Conservation (phyloP, 371 early-diverging fungal species). For the Syncephalastrum contaminatum region DNA sequence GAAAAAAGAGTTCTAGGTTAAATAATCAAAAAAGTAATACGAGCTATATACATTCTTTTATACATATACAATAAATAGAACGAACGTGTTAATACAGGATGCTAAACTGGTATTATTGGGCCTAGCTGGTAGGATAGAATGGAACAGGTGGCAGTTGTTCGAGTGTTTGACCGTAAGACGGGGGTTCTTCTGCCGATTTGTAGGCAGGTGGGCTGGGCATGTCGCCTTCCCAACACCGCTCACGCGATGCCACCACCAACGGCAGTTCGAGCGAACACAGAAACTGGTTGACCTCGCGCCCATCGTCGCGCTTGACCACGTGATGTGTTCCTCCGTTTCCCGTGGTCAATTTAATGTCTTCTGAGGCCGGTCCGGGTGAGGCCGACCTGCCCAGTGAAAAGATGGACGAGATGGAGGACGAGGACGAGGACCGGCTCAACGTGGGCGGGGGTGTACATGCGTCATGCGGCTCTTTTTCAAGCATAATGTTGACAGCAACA, state of each 20-base stretch:
- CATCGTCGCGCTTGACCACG: neutral
- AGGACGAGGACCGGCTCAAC: slow-evolving; percentile 6
- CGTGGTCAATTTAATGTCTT: too few species aligned
- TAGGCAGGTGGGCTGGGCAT: slow-evolving; percentile 28
- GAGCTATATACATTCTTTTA: too few species aligned
- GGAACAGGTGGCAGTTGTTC: slow-evolving; percentile 37
- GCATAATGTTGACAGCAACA: slow-evolving; percentile 19
- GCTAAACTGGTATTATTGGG: too few species aligned
- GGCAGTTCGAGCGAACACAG: slow-evolving; percentile 38
- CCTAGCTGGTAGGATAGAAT: slow-evolving; percentile 15
- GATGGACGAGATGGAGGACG: slow-evolving; percentile 5
- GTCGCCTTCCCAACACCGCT: slow-evolving; percentile 31
- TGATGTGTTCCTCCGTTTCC: neutral
- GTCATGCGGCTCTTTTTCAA: slow-evolving; percentile 7
- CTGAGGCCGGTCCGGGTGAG: too few species aligned
- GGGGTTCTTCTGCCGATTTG: slow-evolving; percentile 31
- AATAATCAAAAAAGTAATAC: too few species aligned
- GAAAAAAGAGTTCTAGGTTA: slow-evolving; percentile 80
- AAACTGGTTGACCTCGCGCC: neutral
- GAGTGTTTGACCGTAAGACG: slow-evolving; percentile 31
- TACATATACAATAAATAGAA: too few species aligned
- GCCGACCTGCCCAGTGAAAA: slow-evolving; percentile 1
- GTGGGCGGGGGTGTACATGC: neutral
- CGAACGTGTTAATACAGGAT: too few species aligned
- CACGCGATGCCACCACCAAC: slow-evolving; percentile 39